phyloP scores from a whole-genome alignment of 1,139 yeast genomes.

The Suhomyces kunorum region DNA sequence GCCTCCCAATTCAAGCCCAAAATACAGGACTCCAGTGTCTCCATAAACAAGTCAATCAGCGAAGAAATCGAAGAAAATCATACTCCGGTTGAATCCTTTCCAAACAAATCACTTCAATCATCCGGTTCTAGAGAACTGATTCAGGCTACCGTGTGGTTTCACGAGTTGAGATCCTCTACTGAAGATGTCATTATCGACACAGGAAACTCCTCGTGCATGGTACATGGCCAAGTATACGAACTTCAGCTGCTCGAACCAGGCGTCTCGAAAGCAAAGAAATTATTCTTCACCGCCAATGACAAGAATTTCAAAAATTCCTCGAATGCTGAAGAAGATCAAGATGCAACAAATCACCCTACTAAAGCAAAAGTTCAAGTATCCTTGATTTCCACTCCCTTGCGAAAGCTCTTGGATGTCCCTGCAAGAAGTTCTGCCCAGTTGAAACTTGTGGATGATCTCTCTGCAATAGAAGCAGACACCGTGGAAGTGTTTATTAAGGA shows the following conservation, averaged over 20 bases:
- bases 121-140: conserved; percentile 30
- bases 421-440: conserved; percentile 64
- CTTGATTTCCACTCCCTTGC: conserved; percentile 62
- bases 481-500: conserved; percentile 84
- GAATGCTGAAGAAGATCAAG: conserved; percentile 7
- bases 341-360: conserved; percentile 1
- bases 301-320: conserved; percentile 18
- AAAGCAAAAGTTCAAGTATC: conserved; percentile 47
- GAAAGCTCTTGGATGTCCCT: conserved; percentile 62
- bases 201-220: conserved; percentile 48
- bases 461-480: conserved; percentile 69
- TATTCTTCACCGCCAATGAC: conserved; percentile 28
- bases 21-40: conserved; percentile 1
- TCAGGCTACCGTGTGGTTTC: conserved; percentile 67
- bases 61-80: neutral
- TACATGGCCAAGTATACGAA: conserved; percentile 76
- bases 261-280: conserved; percentile 35
- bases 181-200: conserved; percentile 69
- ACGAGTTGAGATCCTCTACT: conserved; percentile 60
- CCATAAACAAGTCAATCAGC: conserved; percentile 2
- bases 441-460: conserved; percentile 37
- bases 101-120: neutral
- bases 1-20: conserved; percentile 5
- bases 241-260: conserved; percentile 26
- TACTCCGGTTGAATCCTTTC: neutral